phyloP scores from a whole-genome alignment of 2,329 filamentous ascomycete genomes.

The Fusarium verticillioides region DNA sequence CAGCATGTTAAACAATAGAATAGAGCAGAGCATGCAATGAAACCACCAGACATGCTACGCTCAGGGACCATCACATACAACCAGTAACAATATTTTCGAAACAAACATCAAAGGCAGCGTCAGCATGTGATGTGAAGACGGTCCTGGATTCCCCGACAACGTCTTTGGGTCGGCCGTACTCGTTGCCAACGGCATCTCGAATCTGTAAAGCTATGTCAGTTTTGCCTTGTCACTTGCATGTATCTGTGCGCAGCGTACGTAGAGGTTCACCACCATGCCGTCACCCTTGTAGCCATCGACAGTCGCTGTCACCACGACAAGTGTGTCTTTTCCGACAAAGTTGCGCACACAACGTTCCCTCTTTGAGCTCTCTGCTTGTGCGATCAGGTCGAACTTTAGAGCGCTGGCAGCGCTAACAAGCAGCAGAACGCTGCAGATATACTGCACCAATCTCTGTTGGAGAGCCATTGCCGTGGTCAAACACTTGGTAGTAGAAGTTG shows the following conservation, averaged over 20 bases:
- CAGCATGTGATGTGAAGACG: conserved; percentile 91
- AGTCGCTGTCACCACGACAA: conserved; percentile 94
- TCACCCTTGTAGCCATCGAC: conserved; percentile 88
- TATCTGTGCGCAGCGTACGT: conserved; percentile 66
- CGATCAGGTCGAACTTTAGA: conserved; percentile 92
- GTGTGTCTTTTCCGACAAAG: conserved; percentile 89
- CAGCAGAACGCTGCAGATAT: conserved; percentile 67
- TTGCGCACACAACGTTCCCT: conserved; percentile 94
- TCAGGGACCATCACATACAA: conserved; percentile 63
- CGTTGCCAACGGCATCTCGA: conserved; percentile 93
- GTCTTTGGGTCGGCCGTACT: conserved; percentile 92
- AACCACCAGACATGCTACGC: background rate
- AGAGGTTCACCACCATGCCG: conserved; percentile 93
- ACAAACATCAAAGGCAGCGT: conserved; percentile 95
- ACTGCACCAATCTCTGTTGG: conserved; percentile 65
- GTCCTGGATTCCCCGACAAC: conserved; percentile 91
- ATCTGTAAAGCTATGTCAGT: conserved; percentile 68
- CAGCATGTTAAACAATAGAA: conserved; percentile 5
- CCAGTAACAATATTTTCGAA: conserved; percentile 85
- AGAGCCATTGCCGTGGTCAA: conserved; percentile 56
- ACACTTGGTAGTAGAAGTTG: background rate
- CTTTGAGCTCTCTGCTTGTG: conserved; percentile 68
- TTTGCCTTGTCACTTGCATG: background rate
- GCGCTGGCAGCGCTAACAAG: conserved; percentile 68
- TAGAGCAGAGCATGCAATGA: conserved; percentile 16